phyloP scores from a whole-genome alignment of 2,329 filamentous ascomycete species.

The Keithomyces neogunnii region DNA sequence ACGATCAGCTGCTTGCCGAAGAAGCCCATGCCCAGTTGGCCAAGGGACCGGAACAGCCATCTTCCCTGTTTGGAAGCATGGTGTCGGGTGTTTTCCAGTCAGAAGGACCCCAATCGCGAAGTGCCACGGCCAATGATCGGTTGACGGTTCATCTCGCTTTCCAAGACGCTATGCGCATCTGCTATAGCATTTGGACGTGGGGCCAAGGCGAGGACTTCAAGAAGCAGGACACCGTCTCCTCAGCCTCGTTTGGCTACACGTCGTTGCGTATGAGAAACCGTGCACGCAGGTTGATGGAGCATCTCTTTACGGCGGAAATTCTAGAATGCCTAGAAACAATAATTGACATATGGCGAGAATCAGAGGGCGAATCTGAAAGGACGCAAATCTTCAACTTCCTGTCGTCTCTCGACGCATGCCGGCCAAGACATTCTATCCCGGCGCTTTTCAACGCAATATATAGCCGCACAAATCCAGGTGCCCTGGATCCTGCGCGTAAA shows the following conservation, averaged over 20 bases:
- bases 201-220: conserved; percentile 54
- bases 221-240: conserved; percentile 56
- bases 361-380: conserved; percentile 37
- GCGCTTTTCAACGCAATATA: conserved; percentile 95
- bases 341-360: conserved; percentile 70
- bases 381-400: conserved; percentile 74
- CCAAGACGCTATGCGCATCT: conserved; percentile 88
- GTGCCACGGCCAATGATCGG: conserved; percentile 82
- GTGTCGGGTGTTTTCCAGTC: conserved; percentile 83
- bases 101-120: conserved; percentile 68
- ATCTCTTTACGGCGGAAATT: conserved; percentile 85
- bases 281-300: conserved; percentile 78
- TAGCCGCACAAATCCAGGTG: conserved; percentile 78
- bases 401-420: conserved; percentile 82
- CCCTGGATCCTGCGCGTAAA: conserved; percentile 69
- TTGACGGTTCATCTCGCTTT: conserved; percentile 93
- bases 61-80: conserved; percentile 90
- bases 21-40: conserved; percentile 59
- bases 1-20: conserved; percentile 71
- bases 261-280: conserved; percentile 86
- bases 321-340: conserved; percentile 90
- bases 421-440: conserved; percentile 85
- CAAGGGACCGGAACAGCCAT: conserved; percentile 75
- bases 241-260: conserved; percentile 82
- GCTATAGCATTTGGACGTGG: conserved; percentile 95